Conservation (phyloP, 2,329 filamentous ascomycete species). For the Fusarium sublunatum region DNA sequence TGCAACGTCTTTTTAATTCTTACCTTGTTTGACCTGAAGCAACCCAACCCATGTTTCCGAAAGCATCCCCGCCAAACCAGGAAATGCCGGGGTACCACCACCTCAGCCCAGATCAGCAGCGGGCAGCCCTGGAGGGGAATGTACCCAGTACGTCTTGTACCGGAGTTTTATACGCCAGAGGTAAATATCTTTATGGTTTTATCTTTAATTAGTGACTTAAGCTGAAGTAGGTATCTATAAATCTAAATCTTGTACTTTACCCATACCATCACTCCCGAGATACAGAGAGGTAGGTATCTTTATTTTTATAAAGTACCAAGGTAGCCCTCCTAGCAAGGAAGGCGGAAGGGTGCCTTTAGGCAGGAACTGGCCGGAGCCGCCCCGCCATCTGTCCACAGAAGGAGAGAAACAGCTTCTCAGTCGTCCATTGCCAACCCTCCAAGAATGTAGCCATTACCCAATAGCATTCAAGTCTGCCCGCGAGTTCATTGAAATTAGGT, state of each 20-base stretch:
- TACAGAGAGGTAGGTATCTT: no score
- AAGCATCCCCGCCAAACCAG: slow-evolving; percentile 11
- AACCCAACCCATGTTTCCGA: slow-evolving; percentile 34
- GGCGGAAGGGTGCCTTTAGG: not conserved
- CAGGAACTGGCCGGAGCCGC: slow-evolving; percentile 33
- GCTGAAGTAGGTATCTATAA: no score
- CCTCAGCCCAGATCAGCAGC: slow-evolving; percentile 16
- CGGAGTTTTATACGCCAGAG: no score
- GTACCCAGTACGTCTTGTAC: not conserved
- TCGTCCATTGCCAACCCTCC: slow-evolving; percentile 20
- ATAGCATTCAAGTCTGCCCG: slow-evolving; percentile 7
- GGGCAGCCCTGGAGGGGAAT: not conserved
- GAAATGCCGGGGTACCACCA: slow-evolving; percentile 25
- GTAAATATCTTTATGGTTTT: no score
- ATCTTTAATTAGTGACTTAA: no score
- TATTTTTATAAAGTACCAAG: no score
- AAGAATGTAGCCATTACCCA: slow-evolving; percentile 23
- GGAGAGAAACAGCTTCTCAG: slow-evolving; percentile 25
- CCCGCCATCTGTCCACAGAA: slow-evolving; percentile 37
- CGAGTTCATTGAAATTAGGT: not conserved
- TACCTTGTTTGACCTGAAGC: slow-evolving; percentile 14
- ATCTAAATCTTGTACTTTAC: no score
- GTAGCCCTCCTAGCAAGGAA: no score
- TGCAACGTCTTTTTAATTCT: no score
- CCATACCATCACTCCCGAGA: no score